Base-by-base conservation (phyloP, 1,284 basidiomycete species). In the Bondarzewia mesenterica region DNA sequence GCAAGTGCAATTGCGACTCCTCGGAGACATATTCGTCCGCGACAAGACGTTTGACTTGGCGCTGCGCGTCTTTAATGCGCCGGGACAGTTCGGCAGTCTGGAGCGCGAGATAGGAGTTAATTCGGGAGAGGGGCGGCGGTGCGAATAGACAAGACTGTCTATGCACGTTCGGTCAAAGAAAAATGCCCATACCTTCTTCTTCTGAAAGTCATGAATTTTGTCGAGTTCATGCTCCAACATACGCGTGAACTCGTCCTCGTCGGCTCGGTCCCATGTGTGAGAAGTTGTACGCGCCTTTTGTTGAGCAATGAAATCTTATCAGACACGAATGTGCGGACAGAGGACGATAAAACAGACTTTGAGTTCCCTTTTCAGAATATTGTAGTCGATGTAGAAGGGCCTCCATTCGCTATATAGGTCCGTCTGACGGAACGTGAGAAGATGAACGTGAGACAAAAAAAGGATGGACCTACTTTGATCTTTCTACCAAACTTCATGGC, bases 191-290 rank as follows among this genome's bases (percentile, higher is more conserved):
- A 85, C 91, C 80, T 98, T 99, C 42, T 77, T 70, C 61, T 86
- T 90, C 63, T 99, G 96, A 65, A 99, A 99, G 60, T 86, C 85
- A 61, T 97, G 89, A 49, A 98, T 88, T 73, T 99, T 99, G 63
- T 95, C 90, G 41, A 99, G 77, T 69, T 99, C 93, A 52, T 74
- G 74, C 61, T 91, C 86, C 49, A 98, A 82, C 69, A 87, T 76
- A 37, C 63, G 65, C 20, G 83, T 85, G 61, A 96, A 97, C 42
- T 86, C 81, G 22, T 72, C 72, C 67, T 97, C 93, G 62, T 95
- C 91, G 7, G 75, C 68, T 44, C 80, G 77, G 25, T 73, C 78
- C 93, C 93, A 97, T 36, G 62, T 62, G 44, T 70, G 73, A 8
- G 69, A 70, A 5, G 75, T 77, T 12, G 78, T 89, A 44, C 80